Percentiles rank a stretch among this genome's conserved stretches.
Evolutionary conservation across 2,329 filamentous ascomycete genomes (phyloP).

Genomic region (Fonsecaea multimorphosa): DNA sequence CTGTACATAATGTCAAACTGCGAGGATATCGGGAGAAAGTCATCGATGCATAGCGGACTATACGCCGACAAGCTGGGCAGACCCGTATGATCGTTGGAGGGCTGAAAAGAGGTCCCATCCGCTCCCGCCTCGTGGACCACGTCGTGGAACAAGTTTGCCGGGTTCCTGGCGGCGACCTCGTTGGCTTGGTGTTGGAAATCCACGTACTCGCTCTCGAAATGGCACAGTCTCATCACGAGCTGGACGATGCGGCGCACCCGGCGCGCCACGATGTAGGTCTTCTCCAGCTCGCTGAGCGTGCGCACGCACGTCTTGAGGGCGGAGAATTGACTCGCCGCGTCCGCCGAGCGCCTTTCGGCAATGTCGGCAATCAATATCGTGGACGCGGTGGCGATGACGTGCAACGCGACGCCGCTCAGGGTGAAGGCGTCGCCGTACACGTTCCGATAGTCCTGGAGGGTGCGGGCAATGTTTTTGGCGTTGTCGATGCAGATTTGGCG

Average conservation of each 20-base stretch:
- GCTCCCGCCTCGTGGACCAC: not conserved
- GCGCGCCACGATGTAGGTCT: slow-evolving; percentile 33
- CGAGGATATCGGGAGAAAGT: slow-evolving; percentile 14
- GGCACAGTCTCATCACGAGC: slow-evolving; percentile 21
- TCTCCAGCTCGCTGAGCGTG: slow-evolving; percentile 33
- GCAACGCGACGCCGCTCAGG: slow-evolving; percentile 29
- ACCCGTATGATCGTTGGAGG: not conserved
- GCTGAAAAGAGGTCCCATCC: not conserved
- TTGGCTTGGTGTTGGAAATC: slow-evolving; percentile 6
- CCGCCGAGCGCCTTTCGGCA: slow-evolving; percentile 22
- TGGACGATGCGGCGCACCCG: slow-evolving; percentile 22
- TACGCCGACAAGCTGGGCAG: slow-evolving; percentile 12
- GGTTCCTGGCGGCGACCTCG: slow-evolving; percentile 1
- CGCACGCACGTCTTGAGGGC: slow-evolving; percentile 32
- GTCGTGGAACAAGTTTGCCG: not conserved
- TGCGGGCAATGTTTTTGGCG: slow-evolving; percentile 25
- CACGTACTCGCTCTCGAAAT: slow-evolving; percentile 20
- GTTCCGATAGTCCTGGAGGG: slow-evolving; percentile 27
- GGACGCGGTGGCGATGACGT: slow-evolving; percentile 30
- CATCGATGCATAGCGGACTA: slow-evolving; percentile 16
- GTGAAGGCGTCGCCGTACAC: slow-evolving; percentile 28
- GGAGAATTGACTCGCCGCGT: slow-evolving; percentile 25
- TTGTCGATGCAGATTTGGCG: slow-evolving; percentile 28
- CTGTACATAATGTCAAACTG: slow-evolving; percentile 20
- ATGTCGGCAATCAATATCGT: slow-evolving; percentile 33